Evolutionary conservation across 1,284 basidiomycete species (phyloP).

Genomic region (Trichosporon sp.): DNA sequence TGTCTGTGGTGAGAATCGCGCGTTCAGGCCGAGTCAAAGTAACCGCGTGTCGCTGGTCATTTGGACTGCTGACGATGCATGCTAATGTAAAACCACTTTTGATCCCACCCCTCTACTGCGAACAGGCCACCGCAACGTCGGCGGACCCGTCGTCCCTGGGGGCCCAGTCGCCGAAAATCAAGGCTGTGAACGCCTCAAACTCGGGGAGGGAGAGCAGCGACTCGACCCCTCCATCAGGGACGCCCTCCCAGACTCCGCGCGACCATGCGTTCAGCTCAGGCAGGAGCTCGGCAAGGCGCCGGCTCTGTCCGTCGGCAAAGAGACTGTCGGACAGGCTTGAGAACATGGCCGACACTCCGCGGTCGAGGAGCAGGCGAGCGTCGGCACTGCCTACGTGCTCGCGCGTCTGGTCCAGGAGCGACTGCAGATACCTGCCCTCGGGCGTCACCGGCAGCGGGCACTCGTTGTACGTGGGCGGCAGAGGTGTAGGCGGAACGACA

Average conservation of each 20-base stretch:
- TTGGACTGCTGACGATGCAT: conserved; percentile 1
- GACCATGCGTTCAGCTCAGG: conserved; percentile 51
- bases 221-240: conserved; percentile 54
- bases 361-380: conserved; percentile 47
- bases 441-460: conserved; percentile 36
- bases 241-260: conserved; percentile 52
- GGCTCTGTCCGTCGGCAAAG: conserved; percentile 22
- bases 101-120: not conserved
- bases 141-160: conserved; percentile 24
- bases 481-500: conserved; percentile 44
- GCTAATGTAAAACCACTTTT: not conserved
- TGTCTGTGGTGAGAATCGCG: too few relatives aligned
- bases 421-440: conserved; percentile 37
- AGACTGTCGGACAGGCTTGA: conserved; percentile 37
- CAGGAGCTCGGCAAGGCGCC: conserved; percentile 47
- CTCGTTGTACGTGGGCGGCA: conserved; percentile 28
- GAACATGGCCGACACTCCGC: conserved; percentile 46
- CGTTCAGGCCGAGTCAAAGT: not conserved
- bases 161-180: conserved; percentile 57
- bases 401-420: conserved; percentile 46
- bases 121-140: conserved; percentile 8
- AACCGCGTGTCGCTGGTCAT: not conserved
- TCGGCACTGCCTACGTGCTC: conserved; percentile 49
- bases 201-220: conserved; percentile 45
- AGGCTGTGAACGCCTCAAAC: conserved; percentile 52